Evolutionary conservation across 2,329 filamentous ascomycete genomes (phyloP).

Genomic region (Aureobasidium subglaciale): DNA sequence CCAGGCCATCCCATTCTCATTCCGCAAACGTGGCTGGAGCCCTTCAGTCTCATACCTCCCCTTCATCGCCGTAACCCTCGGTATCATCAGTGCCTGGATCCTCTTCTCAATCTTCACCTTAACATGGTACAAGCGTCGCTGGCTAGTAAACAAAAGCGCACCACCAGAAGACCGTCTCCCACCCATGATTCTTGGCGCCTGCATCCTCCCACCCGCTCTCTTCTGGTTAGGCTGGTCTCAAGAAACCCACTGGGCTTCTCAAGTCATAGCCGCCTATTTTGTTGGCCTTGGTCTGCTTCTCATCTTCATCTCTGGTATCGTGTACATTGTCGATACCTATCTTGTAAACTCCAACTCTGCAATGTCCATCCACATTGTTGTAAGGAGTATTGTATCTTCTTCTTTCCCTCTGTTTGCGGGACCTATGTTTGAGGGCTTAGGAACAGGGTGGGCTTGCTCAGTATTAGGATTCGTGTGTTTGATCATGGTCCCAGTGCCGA

Average conservation of each 20-base stretch:
- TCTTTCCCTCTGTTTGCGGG: slow-evolving; percentile 28
- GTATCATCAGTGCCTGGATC: slow-evolving; percentile 29
- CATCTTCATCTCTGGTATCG: slow-evolving; percentile 39
- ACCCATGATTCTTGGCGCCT: slow-evolving; percentile 45
- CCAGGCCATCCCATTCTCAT: slow-evolving; percentile 42
- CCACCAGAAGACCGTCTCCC: slow-evolving; percentile 42
- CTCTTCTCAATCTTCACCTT: slow-evolving; percentile 29
- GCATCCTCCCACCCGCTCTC: slow-evolving; percentile 41
- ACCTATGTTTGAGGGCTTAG: slow-evolving; percentile 29
- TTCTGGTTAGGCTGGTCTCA: slow-evolving; percentile 48
- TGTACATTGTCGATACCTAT: slow-evolving; percentile 42
- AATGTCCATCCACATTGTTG: slow-evolving; percentile 16
- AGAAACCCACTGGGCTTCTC: slow-evolving; percentile 37
- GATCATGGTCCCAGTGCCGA: slow-evolving; percentile 23
- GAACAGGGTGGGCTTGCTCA: slow-evolving; percentile 26
- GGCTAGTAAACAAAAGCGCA: neutral
- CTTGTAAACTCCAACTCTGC: slow-evolving; percentile 29
- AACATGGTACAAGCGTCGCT: slow-evolving; percentile 25
- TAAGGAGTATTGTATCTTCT: slow-evolving; percentile 8
- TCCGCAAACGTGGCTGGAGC: slow-evolving; percentile 37
- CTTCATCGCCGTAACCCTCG: slow-evolving; percentile 37
- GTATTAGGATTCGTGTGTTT: slow-evolving; percentile 26
- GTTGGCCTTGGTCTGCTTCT: slow-evolving; percentile 38
- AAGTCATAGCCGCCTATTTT: slow-evolving; percentile 35
- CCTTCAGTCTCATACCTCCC: slow-evolving; percentile 35